Evolutionary conservation across 345 rosid species (phyloP), one percentile per base, ranked within the genome.

Genomic region (Atalantia buxifolia): DNA sequence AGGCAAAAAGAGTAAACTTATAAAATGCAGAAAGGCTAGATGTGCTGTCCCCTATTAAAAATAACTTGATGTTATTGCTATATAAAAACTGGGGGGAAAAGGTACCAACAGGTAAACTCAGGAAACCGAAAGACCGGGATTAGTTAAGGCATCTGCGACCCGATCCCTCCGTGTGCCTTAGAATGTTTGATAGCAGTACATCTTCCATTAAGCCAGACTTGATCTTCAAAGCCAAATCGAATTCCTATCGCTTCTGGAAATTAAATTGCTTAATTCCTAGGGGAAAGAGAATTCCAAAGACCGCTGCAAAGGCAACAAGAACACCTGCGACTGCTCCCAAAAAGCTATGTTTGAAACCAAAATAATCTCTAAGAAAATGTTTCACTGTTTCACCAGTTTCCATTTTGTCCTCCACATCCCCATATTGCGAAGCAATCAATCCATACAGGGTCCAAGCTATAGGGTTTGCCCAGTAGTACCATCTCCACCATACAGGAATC

Each of bases 401-500:
- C 62, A 94, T 69, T 18, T 0, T 42, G 7, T 79, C 76, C 31
- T 86, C 57, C 9, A 89, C 45, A 79, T 88, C 91, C 69, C 90
- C 91, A 40, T 78, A 89, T 33, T 91, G 94, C 10, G 92, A 84
- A 50, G 80, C 82, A 64, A 87, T 80, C 53, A 89, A 71, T 35
- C 94, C 92, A 36, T 89, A 87, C 61, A 89, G 22, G 18, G 87
- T 86, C 92, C 92, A 91, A 24, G 91, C 42, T 19, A 89, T 64
- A 0, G 91, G 94, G 70, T 84, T 79, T 9, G 38, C 57, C 92
- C 94, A 89, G 67, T 70, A 89, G 79, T 89, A 88, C 92, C 92
- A 89, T 83, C 91, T 89, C 92, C 92, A 91, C 94, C 92, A 89
- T 7, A 81, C 25, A 2, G 91, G 92, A 48, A 88, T 77, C 76